phyloP scores from a whole-genome alignment of 805 yeast genomes.

The Suhomyces vadensis region DNA sequence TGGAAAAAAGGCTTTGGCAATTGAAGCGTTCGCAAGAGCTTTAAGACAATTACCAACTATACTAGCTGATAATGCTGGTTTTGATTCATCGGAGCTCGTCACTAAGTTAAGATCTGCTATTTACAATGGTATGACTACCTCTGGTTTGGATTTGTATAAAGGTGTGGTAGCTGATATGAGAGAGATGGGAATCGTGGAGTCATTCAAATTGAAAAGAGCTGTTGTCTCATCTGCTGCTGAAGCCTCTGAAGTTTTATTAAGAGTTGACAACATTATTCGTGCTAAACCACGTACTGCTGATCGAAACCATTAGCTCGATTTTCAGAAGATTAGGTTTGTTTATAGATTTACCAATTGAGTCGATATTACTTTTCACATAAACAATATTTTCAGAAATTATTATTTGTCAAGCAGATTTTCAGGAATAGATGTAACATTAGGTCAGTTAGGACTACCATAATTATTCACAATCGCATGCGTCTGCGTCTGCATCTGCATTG shows the following conservation, averaged over 20 bases:
- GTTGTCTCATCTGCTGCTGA: conserved; percentile 96
- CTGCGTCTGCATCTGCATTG: too few species aligned
- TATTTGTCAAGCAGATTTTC: too few species aligned
- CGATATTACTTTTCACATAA: too few species aligned
- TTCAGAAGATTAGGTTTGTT: background rate
- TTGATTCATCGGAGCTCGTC: conserved; percentile 88
- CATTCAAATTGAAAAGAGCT: conserved; percentile 87
- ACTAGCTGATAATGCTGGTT: conserved; percentile 96
- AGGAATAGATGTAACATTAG: too few species aligned
- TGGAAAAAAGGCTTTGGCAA: conserved; percentile 91
- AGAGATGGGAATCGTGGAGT: conserved; percentile 88
- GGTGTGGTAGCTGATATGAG: conserved; percentile 94
- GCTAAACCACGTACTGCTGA: conserved; percentile 98
- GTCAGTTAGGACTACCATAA: too few species aligned
- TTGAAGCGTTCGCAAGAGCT: conserved; percentile 92
- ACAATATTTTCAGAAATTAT: too few species aligned
- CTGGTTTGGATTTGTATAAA: conserved; percentile 83
- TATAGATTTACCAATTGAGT: background rate
- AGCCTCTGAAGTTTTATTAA: conserved; percentile 91
- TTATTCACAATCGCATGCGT: too few species aligned
- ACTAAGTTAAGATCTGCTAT: conserved; percentile 87
- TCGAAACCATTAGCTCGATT: conserved; percentile 49
- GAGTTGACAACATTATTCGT: conserved; percentile 95
- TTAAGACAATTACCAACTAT: conserved; percentile 93
- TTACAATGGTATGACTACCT: conserved; percentile 87